Conservation (phyloP, 2,329 filamentous ascomycete species). For the Alternaria sp. region DNA sequence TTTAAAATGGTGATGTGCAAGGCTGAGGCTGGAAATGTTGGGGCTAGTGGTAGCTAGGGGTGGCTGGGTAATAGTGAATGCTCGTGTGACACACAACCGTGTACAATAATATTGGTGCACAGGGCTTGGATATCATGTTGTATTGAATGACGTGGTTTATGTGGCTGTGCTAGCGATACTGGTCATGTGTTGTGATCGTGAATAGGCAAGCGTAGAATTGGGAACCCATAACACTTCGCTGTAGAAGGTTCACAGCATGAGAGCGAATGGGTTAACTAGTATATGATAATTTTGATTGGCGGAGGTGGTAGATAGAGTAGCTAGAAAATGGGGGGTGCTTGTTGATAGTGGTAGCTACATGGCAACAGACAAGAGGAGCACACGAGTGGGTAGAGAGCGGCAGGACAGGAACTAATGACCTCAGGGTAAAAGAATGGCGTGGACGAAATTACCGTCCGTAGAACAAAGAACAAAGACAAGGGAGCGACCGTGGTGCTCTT, state of each 20-base stretch:
- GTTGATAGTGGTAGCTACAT: constrained; percentile 10
- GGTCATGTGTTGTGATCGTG: not conserved
- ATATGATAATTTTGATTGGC: constrained; percentile 11
- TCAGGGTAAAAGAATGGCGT: constrained; percentile 24
- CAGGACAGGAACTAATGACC: constrained; percentile 23
- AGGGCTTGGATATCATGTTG: not conserved
- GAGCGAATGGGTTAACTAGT: not conserved
- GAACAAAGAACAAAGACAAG: constrained; percentile 21
- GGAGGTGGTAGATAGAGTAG: constrained; percentile 13
- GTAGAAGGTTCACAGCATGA: not conserved
- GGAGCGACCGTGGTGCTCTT: constrained; percentile 24
- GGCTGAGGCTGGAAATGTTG: constrained; percentile 8
- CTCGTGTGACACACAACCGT: constrained; percentile 8
- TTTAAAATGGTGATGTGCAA: constrained; percentile 3
- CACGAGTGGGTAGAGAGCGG: constrained; percentile 16
- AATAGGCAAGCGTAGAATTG: not conserved
- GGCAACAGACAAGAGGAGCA: constrained; percentile 10
- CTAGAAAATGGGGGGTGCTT: constrained; percentile 12
- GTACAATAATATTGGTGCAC: constrained; percentile 4
- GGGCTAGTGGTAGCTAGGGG: constrained; percentile 2
- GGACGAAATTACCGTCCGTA: constrained; percentile 31
- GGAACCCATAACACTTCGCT: too few relatives aligned
- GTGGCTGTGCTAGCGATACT: not conserved
- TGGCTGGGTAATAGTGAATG: not conserved
- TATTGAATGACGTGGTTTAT: not conserved